Evolutionary conservation across 192 early-diverging fungal genomes (phyloP), one percentile per base, ranked within the genome.

Genomic region (Coemansia sp.): DNA sequence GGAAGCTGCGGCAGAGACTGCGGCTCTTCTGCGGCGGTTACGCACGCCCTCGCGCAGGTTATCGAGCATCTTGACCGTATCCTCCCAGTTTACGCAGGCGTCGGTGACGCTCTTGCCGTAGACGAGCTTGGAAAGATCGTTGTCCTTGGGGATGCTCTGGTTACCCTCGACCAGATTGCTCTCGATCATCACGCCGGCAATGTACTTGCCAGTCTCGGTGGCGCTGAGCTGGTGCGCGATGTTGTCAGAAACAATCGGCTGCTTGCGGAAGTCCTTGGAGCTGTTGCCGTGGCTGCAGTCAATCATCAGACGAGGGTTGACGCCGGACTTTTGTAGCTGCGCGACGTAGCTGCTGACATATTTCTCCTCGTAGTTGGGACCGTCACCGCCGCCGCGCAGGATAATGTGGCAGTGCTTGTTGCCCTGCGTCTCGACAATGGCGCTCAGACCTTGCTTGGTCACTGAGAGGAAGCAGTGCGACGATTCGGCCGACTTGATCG

Each of bases 241-340:
- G 76, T 80, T 85, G 41, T 86, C 75, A 15, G 90, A 93, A 18
- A 98, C 97, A 59, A 92, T 81, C 45, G 88, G 84, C 85, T 99
- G 97, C 68, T 89, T 87, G 53, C 87, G 84, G 72, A 92, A 93
- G 67, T 95, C 85, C 79, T 99, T 99, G 64, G 76, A 85, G 66
- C 88, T 90, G 87, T 99, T 99, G 34, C 97, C 97, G 81, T 99
- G 97, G 63, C 92, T 94, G 82, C 94, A 96, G 75, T 99, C 97
- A 65, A 98, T 81, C 97, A 99, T 99, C 62, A 99, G 62, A 4
- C 82, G 72, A 20, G 86, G 48, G 67, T 85, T 81, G 64, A 88
- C 74, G 28, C 77, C 79, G 53, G 89, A 88, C 64, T 87, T 88
- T 34, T 71, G 56, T 55, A 96, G 76, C 64, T 90, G 86, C 63